These are phyloP conservation scores for Candida boleticola DNA, from an alignment of 805 yeast species.

Conservation along the genomic window DNA sequence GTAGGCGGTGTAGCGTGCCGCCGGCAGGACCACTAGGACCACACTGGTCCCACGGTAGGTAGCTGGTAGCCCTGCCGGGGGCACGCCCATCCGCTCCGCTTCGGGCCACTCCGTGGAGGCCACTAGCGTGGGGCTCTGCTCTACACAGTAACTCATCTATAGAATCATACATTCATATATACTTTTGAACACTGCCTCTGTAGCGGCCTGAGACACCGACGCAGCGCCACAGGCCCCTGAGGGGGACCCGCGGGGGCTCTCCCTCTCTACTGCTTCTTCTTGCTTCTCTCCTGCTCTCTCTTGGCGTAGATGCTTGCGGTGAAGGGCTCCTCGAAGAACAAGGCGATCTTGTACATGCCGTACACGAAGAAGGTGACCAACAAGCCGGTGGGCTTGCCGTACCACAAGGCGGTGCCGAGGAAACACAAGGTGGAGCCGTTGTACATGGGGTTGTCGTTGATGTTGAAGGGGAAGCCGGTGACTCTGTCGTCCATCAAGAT, in stretches of 20 bases:
- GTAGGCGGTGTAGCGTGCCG: no score
- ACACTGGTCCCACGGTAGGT: no score
- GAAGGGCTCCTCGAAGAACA: slow-evolving; percentile 92
- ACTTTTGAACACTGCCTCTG: no score
- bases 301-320: slow-evolving; percentile 86
- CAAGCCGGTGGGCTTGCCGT: slow-evolving; percentile 88
- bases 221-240: neutral
- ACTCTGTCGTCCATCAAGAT: slow-evolving; percentile 89
- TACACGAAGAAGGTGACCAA: slow-evolving; percentile 69
- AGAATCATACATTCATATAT: no score
- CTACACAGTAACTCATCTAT: neutral
- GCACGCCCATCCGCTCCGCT: neutral
- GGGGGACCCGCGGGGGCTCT: neutral
- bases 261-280: slow-evolving; percentile 1
- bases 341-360: slow-evolving; percentile 79
- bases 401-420: slow-evolving; percentile 85
- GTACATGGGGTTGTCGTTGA: slow-evolving; percentile 94
- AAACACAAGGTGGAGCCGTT: slow-evolving; percentile 88
- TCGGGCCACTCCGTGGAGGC: neutral
- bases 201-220: no score
- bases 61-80: neutral
- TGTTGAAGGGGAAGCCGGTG: slow-evolving; percentile 89
- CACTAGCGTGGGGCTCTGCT: neutral
- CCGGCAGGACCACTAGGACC: no score
- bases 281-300: slow-evolving; percentile 2